phyloP scores from a whole-genome alignment of 805 yeast species.

The Monosporozyma aerobia region DNA sequence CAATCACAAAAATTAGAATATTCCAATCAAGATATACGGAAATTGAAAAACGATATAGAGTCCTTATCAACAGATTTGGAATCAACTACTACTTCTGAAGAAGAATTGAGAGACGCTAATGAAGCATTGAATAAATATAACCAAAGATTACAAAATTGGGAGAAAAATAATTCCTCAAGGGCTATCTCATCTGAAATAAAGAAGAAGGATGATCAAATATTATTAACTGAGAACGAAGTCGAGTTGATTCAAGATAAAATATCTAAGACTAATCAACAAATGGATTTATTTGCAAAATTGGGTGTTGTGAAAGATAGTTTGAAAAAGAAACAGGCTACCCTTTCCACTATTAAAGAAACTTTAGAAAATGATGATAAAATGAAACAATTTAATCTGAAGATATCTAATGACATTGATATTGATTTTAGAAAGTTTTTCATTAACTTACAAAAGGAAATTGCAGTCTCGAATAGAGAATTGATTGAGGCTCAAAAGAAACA shows the following conservation, averaged over 20 bases:
- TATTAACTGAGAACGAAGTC: conserved; percentile 34
- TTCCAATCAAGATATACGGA: conserved; percentile 37
- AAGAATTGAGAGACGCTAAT: conserved; percentile 39
- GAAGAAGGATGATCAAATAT: conserved; percentile 31
- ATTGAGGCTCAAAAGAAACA: conserved; percentile 9
- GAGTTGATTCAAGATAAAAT: conserved; percentile 48
- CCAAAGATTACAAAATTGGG: conserved; percentile 27
- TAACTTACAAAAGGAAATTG: conserved; percentile 15
- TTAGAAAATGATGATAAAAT: conserved; percentile 7
- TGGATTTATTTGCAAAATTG: conserved; percentile 50
- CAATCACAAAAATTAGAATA: conserved; percentile 33
- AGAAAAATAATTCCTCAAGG: conserved; percentile 23
- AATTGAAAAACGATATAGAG: conserved; percentile 30
- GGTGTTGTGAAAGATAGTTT: conserved; percentile 28
- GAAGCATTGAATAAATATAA: conserved; percentile 34
- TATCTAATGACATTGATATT: conserved; percentile 12
- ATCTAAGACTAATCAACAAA: conserved; percentile 43
- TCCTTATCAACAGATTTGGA: conserved; percentile 33
- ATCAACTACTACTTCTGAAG: conserved; percentile 35
- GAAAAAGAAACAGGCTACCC: conserved; percentile 11
- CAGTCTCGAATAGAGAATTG: conserved; percentile 8
- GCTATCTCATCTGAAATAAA: conserved; percentile 31
- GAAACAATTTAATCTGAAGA: conserved; percentile 7
- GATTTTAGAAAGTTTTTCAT: conserved; percentile 15
- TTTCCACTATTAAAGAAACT: conserved; percentile 4